These are phyloP conservation scores for Acanthamoeba culbertsoni DNA, from an alignment of 208 protist species.

Conservation along the genomic window DNA sequence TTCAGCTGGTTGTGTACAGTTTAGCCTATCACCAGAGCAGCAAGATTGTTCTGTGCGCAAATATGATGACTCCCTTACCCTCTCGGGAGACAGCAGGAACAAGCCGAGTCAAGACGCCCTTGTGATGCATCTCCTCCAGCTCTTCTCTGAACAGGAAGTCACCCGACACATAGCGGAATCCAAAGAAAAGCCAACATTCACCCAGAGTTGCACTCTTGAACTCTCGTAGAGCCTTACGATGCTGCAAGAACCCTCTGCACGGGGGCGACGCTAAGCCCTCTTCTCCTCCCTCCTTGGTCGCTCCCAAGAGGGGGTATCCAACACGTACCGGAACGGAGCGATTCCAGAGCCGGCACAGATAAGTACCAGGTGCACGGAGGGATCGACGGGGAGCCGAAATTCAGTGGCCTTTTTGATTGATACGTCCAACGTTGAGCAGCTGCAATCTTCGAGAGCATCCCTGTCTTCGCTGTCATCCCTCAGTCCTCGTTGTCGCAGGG, in stretches of 20 bases:
- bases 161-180: not conserved
- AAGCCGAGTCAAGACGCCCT: conserved; percentile 31
- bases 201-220: not conserved
- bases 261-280: not conserved
- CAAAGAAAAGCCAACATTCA: conserved; percentile 48
- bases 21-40: not conserved
- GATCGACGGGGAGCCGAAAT: not conserved
- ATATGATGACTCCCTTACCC: not conserved
- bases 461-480: not conserved
- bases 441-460: not conserved
- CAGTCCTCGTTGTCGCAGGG: not conserved
- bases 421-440: not conserved
- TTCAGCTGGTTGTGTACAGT: not conserved
- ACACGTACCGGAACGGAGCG: conserved; percentile 16
- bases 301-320: too few species aligned
- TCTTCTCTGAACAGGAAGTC: conserved; percentile 43
- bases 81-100: not conserved
- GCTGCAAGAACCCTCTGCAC: not conserved
- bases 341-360: conserved; percentile 35
- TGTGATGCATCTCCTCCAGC: not conserved
- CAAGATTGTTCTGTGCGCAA: not conserved
- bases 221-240: not conserved
- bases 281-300: too few species aligned
- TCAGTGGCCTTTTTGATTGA: not conserved
- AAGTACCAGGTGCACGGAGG: not conserved